These are phyloP conservation scores for Imleria badia DNA, from an alignment of 768 basidiomycete genomes.

Conservation along the genomic window DNA sequence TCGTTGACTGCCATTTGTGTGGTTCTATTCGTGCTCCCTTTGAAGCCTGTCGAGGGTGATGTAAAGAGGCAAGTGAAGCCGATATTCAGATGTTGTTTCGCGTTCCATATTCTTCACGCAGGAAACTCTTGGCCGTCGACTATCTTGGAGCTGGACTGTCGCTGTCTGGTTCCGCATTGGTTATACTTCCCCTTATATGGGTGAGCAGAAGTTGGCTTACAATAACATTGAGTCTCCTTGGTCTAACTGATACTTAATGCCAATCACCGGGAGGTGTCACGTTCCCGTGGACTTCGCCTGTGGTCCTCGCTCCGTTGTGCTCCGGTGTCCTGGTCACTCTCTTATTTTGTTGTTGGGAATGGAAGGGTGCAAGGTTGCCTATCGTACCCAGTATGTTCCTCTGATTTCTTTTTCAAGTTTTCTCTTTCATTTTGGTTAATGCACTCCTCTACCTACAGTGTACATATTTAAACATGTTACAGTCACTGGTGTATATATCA, in stretches of 20 bases:
- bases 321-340: background rate
- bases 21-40: background rate
- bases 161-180: background rate
- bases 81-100: background rate
- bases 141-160: background rate
- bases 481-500: background rate
- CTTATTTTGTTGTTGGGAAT: background rate
- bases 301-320: background rate
- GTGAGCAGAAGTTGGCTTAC: background rate
- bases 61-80: background rate
- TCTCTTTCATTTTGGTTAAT: background rate
- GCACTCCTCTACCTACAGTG: background rate
- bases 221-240: background rate
- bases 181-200: constrained; percentile 1
- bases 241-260: background rate
- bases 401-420: background rate
- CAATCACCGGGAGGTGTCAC: background rate
- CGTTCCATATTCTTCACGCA: background rate
- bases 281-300: background rate
- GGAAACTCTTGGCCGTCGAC: background rate
- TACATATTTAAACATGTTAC: background rate
- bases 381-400: background rate
- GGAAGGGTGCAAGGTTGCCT: background rate
- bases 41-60: background rate
- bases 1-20: background rate